Percentiles rank a stretch among this genome's conserved stretches.
phyloP scores from a whole-genome alignment of 2,329 filamentous ascomycete species.

The Fusarium pseudograminearum region DNA sequence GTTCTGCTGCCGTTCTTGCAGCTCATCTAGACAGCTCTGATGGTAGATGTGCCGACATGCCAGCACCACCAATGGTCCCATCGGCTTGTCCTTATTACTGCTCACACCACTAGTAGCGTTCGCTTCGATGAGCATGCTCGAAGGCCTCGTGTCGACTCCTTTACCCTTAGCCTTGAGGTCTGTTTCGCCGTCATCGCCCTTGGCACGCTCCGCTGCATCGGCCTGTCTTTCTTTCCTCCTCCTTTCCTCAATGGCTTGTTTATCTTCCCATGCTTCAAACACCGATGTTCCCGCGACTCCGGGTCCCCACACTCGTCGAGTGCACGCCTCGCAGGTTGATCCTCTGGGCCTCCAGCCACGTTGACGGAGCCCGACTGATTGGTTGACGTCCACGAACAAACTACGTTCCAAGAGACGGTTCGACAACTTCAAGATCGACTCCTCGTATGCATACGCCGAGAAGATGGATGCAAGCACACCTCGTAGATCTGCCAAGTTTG shows the following conservation, averaged over 20 bases:
- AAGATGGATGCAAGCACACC: constrained; percentile 90
- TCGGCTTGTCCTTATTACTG: constrained; percentile 58
- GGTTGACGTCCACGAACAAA: constrained; percentile 84
- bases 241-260: constrained; percentile 61
- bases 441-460: constrained; percentile 94
- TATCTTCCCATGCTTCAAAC: constrained; percentile 84
- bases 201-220: constrained; percentile 52
- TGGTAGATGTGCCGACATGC: constrained; percentile 80
- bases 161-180: constrained; percentile 60
- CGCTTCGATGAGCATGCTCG: constrained; percentile 56
- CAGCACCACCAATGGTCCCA: constrained; percentile 74
- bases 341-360: constrained; percentile 90
- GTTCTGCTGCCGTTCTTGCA: constrained; percentile 66
- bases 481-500: constrained; percentile 87
- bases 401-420: constrained; percentile 90
- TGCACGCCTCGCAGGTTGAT: constrained; percentile 89
- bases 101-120: constrained; percentile 28
- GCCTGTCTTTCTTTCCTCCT: constrained; percentile 60
- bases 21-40: constrained; percentile 74
- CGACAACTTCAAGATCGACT: constrained; percentile 85
- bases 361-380: constrained; percentile 79
- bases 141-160: constrained; percentile 54
- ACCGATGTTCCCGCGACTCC: constrained; percentile 78
- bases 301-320: constrained; percentile 86
- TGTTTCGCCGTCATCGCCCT: constrained; percentile 51